Evolutionary conservation across 2,329 filamentous ascomycete species (phyloP), one percentile per base, ranked within the genome.

Genomic region (Arthroderma uncinatum): DNA sequence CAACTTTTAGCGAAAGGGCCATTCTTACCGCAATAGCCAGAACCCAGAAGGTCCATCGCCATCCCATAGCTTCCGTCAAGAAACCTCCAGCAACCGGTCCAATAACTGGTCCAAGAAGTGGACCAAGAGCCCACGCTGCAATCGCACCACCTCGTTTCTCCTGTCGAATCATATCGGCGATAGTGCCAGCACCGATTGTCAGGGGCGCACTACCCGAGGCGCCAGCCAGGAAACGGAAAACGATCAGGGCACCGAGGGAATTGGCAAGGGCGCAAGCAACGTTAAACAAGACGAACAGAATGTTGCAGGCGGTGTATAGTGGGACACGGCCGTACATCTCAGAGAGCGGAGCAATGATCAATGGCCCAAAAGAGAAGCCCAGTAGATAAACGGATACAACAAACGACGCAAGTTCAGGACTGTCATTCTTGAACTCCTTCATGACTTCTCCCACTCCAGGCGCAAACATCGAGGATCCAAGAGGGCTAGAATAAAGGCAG

Each of bases 21-120:
- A 0, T 2, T 53, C 80, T 79, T 39, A 75, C 76, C 2, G 82
- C 70, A 5, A 52, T 52, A 8, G 48, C 9, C 0, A 83, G 85
- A 0, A 81, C 76, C 71, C 80, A 87, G 71, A 89, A 89, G 6
- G 82, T 80, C 86, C 86, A 89, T 40, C 85, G 78, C 86, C 86
- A 89, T 0, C 78, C 82, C 5, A 78, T 81, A 73, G 79, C 60
- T 63, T 84, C 71, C 0, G 82, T 76, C 21, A 87, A 82, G 65
- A 83, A 87, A 0, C 81, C 83, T 7, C 83, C 84, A 0, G 78
- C 78, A 59, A 58, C 19, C 0, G 84, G 85, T 0, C 84, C 84
- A 4, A 86, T 71, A 0, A 82, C 82, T 2, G 84, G 83, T 0
- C 84, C 84, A 0, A 87, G 76, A 0, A 87, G 73, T 0, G 84